Percentiles rank a stretch among this genome's conserved stretches.
Evolutionary conservation across 192 early-diverging fungal species (phyloP).

Genomic region (Ambispora gerdemannii): DNA sequence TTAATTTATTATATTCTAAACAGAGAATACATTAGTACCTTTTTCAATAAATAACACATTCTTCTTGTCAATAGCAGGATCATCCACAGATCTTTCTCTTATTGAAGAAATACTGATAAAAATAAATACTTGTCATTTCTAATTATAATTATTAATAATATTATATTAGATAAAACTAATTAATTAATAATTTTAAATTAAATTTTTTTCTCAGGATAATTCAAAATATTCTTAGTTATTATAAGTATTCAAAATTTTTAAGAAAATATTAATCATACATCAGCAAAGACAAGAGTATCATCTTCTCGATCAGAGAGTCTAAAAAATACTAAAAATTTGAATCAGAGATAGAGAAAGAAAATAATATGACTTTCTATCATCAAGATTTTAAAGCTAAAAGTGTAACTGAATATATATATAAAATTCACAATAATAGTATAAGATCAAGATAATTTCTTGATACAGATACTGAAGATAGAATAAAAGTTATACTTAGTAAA

Average conservation of each 20-base stretch:
- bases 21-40: neutral
- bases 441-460: neutral
- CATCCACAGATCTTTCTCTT: neutral
- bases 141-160: conserved; percentile 4
- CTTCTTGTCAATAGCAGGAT: conserved; percentile 2
- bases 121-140: conserved; percentile 1
- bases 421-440: too few species aligned
- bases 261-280: too few species aligned
- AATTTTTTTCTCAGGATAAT: conserved; percentile 20
- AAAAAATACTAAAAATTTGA: too few species aligned
- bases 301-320: too few species aligned
- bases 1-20: conserved; percentile 13
- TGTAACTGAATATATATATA: too few species aligned
- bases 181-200: conserved; percentile 26
- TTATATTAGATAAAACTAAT: neutral
- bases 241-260: neutral
- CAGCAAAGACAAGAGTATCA: too few species aligned
- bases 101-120: conserved; percentile 3
- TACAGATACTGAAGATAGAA: conserved; percentile 2
- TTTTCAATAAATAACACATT: conserved; percentile 13
- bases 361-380: too few species aligned
- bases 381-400: too few species aligned
- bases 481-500: neutral
- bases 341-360: too few species aligned
- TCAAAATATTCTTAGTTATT: neutral